Conservation (phyloP, 495 filamentous ascomycete genomes). For the Daldinia decipiens region DNA sequence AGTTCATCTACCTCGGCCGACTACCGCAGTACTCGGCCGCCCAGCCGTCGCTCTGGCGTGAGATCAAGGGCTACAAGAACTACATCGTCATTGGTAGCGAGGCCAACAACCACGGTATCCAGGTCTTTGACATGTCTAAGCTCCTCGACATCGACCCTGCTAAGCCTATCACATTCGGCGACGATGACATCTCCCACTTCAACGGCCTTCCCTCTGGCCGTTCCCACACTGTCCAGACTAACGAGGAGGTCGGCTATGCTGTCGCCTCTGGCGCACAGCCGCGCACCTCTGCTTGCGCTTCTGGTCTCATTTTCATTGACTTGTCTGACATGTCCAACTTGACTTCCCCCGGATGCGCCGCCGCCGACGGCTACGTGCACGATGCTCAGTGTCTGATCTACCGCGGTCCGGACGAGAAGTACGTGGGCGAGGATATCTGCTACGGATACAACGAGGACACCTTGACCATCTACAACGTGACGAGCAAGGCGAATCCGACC, state of each 20-base stretch:
- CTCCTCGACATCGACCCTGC: conserved; percentile 46
- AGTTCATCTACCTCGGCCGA: conserved; percentile 65
- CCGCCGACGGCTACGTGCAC: conserved; percentile 67
- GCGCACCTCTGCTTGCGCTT: conserved; percentile 56
- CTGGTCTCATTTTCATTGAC: conserved; percentile 67
- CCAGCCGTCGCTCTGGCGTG: conserved; percentile 57
- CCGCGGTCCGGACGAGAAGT: conserved; percentile 64
- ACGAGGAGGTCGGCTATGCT: conserved; percentile 61
- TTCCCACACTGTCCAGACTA: conserved; percentile 64
- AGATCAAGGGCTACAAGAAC: conserved; percentile 52
- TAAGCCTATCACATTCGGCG: conserved; percentile 45
- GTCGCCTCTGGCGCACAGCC: conserved; percentile 63
- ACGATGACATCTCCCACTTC: conserved; percentile 53
- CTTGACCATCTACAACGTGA: conserved; percentile 65
- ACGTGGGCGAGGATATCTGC: conserved; percentile 66
- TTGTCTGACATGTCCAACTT: conserved; percentile 61
- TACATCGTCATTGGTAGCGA: conserved; percentile 64
- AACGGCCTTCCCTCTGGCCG: conserved; percentile 58
- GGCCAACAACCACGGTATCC: conserved; percentile 59
- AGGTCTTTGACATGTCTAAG: conserved; percentile 65
- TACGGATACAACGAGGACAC: conserved; percentile 68
- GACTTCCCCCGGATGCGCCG: conserved; percentile 61
- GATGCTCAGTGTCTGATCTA: conserved; percentile 70
- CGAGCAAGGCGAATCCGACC: conserved; percentile 59
- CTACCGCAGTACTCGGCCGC: conserved; percentile 60